phyloP scores from a whole-genome alignment of 306 rosid species.

The Pachyrhizus erosus region DNA sequence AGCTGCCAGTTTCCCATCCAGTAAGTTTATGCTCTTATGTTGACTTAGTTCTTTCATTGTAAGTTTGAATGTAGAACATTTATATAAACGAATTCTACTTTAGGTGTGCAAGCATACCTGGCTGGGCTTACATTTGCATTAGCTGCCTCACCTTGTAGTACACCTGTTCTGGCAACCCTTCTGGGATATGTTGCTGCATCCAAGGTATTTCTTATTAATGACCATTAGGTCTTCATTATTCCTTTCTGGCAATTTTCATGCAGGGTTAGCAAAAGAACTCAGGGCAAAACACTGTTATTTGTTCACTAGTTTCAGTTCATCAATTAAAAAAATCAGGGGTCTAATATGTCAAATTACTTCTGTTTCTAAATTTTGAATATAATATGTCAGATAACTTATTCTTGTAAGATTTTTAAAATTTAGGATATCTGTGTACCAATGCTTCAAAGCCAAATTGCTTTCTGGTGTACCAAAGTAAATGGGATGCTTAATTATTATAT shows the following conservation, averaged over 20 bases:
- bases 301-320: neutral
- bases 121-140: constrained; percentile 97
- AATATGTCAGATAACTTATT: neutral
- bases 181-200: constrained; percentile 94
- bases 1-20: constrained; percentile 91
- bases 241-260: constrained; percentile 6
- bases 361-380: neutral
- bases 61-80: constrained; percentile 23
- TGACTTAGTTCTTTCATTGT: neutral
- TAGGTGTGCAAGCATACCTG: constrained; percentile 94
- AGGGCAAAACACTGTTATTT: neutral
- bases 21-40: constrained; percentile 51
- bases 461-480: neutral
- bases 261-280: constrained; percentile 8
- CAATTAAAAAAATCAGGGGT: neutral
- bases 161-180: constrained; percentile 87
- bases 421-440: neutral
- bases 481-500: constrained; percentile 26
- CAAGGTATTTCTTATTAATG: constrained; percentile 64
- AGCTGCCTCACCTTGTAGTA: constrained; percentile 98
- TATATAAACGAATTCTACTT: constrained; percentile 34
- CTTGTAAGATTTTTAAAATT: neutral
- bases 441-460: constrained; percentile 17
- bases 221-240: constrained; percentile 35
- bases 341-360: neutral